Conservation (phyloP, 257 asterid species). For the Nicotiana noctiflora region DNA sequence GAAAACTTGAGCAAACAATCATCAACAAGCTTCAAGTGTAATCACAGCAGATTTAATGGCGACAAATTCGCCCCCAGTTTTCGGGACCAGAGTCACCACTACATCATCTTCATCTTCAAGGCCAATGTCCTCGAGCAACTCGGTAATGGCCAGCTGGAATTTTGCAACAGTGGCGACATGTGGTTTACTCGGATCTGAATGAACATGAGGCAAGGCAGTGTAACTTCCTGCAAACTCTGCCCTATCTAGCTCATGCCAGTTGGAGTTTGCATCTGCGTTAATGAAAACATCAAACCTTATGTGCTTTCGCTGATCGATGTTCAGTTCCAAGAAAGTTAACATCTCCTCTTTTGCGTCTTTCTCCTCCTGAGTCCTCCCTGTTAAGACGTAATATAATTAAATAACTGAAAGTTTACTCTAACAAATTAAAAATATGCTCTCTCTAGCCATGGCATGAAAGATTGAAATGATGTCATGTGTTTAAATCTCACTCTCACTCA, state of each 20-base stretch:
- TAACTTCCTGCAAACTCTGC: conserved; percentile 15
- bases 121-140: conserved; percentile 16
- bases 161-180: no score
- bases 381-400: not conserved
- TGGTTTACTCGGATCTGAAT: not conserved
- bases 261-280: conserved; percentile 13
- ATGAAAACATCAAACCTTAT: conserved; percentile 18
- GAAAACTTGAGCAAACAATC: no score
- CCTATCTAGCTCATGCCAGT: conserved; percentile 8
- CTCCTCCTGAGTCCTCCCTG: conserved; percentile 8
- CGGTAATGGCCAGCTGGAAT: conserved; percentile 4
- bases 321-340: conserved; percentile 8
- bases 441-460: not conserved
- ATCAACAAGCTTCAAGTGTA: no score
- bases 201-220: conserved; percentile 13
- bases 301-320: not conserved
- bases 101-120: conserved; percentile 19
- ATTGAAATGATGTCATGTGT: not conserved
- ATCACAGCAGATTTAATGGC: no score
- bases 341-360: conserved; percentile 9
- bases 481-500: not conserved
- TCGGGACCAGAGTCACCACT: conserved; percentile 28
- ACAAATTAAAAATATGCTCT: not conserved
- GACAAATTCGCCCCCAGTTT: not conserved
- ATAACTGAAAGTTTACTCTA: no score